A percentile compares a stretch with the other conserved stretches of the same genome.
These are phyloP conservation scores for Rhynchosporium secalis DNA, from an alignment of 2,329 filamentous ascomycete genomes.

Conservation along the genomic window DNA sequence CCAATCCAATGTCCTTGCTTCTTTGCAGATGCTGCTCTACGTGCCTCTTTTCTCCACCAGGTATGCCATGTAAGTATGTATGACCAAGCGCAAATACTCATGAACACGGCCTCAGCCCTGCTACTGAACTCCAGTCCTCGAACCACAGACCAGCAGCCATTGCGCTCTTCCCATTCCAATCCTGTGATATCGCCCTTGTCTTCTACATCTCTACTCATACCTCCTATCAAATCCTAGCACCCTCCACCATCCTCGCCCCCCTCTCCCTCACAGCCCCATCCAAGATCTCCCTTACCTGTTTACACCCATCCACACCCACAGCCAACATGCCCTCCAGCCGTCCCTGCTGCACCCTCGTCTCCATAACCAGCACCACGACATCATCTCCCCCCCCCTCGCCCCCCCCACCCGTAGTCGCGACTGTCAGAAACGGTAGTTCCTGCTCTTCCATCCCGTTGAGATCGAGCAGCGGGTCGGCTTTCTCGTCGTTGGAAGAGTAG, in stretches of 20 bases:
- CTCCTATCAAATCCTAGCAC: conserved; percentile 49
- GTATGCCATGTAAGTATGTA: too few relatives aligned
- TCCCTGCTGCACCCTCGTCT: conserved; percentile 80
- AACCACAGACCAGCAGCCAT: too few relatives aligned
- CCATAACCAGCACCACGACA: conserved; percentile 78
- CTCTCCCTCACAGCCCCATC: conserved; percentile 76
- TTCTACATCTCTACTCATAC: neutral
- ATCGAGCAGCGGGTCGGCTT: conserved; percentile 76
- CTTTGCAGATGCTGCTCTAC: too few relatives aligned
- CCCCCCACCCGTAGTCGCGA: conserved; percentile 58
- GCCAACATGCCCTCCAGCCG: conserved; percentile 90
- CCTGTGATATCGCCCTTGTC: too few relatives aligned
- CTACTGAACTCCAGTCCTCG: too few relatives aligned
- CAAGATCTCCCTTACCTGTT: conserved; percentile 77
- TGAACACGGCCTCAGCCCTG: too few relatives aligned
- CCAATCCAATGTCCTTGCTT: too few relatives aligned
- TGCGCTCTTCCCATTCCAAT: too few relatives aligned
- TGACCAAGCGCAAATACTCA: too few relatives aligned
- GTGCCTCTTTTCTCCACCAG: too few relatives aligned
- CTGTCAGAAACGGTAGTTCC: conserved; percentile 85
- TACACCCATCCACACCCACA: conserved; percentile 88
- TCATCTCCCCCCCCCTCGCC: conserved; percentile 67
- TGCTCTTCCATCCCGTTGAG: conserved; percentile 78
- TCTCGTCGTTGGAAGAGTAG: conserved; percentile 63
- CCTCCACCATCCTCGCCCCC: conserved; percentile 63